Conservation (phyloP, 148 eudicot species). For the Spergularia bocconei region DNA sequence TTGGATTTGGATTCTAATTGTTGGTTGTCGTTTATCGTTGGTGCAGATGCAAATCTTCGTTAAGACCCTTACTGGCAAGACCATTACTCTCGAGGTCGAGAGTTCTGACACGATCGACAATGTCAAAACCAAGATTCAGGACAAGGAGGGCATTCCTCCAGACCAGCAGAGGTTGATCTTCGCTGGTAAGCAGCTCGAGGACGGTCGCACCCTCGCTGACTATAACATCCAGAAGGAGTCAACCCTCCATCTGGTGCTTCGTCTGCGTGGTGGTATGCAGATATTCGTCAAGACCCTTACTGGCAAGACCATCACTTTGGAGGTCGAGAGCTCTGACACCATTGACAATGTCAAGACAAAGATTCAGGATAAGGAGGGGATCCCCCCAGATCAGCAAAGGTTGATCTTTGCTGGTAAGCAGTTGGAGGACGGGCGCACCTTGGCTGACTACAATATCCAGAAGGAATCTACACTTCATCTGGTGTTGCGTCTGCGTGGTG, state of each 20-base stretch:
- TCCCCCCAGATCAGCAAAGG: not conserved
- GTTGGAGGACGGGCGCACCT: not conserved
- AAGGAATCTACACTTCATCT: not conserved
- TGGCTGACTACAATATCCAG: not conserved
- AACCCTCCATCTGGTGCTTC: not conserved
- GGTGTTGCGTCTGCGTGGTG: not conserved
- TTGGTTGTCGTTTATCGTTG: no score
- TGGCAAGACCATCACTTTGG: not conserved
- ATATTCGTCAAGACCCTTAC: not conserved
- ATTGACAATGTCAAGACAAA: not conserved
- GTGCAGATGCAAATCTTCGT: not conserved
- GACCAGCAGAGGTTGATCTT: slow-evolving; percentile 1
- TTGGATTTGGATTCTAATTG: no score
- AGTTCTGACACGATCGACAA: not conserved
- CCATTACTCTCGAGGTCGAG: not conserved
- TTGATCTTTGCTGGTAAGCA: not conserved
- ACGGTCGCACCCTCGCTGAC: not conserved
- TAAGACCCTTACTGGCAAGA: not conserved
- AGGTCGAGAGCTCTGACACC: not conserved
- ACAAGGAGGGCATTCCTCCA: not conserved
- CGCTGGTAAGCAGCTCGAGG: not conserved
- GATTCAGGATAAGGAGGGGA: not conserved
- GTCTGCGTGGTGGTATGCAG: not conserved
- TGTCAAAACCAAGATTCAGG: not conserved
- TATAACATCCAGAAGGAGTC: not conserved